Percentiles rank a stretch among this genome's conserved stretches.
Evolutionary conservation across 2,329 filamentous ascomycete genomes (phyloP).

Genomic region (Onygenales sp.): DNA sequence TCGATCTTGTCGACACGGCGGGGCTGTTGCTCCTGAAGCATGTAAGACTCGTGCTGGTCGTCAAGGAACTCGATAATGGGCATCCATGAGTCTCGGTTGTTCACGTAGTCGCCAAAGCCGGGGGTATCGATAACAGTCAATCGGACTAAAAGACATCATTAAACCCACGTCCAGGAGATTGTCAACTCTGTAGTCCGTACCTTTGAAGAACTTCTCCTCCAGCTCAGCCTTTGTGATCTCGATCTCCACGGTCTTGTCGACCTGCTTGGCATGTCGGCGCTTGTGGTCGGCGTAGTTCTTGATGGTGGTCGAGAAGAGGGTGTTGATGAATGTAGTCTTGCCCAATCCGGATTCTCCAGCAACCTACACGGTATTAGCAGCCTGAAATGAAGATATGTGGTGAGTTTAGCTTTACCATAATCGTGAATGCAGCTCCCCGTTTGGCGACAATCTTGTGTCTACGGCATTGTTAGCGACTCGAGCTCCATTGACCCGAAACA

Average conservation of each 20-base stretch:
- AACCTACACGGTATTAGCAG: conserved; percentile 49
- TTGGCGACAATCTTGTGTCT: conserved; percentile 66
- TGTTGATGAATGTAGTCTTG: conserved; percentile 99
- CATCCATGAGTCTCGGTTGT: conserved; percentile 99
- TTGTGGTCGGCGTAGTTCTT: conserved; percentile 99
- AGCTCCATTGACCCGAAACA: not conserved
- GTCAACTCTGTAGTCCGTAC: conserved; percentile 40
- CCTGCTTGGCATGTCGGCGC: conserved; percentile 96
- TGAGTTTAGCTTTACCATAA: conserved; percentile 63
- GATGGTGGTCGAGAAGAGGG: conserved; percentile 98
- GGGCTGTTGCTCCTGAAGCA: conserved; percentile 99
- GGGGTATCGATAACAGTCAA: conserved; percentile 98
- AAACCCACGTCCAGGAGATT: not conserved
- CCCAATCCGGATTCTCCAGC: conserved; percentile 96
- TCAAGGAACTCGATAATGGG: conserved; percentile 99
- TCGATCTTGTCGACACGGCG: conserved; percentile 98
- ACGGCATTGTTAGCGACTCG: conserved; percentile 23
- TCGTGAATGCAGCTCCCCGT: conserved; percentile 95
- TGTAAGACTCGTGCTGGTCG: conserved; percentile 99
- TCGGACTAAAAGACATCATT: conserved; percentile 55
- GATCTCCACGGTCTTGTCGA: conserved; percentile 99
- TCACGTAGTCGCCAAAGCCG: conserved; percentile 98
- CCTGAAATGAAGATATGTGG: not conserved
- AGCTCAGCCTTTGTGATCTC: conserved; percentile 99
- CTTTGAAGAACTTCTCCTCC: conserved; percentile 99